These are phyloP conservation scores for Penicillium sp. DNA, from an alignment of 2,329 filamentous ascomycete species.

Conservation along the genomic window DNA sequence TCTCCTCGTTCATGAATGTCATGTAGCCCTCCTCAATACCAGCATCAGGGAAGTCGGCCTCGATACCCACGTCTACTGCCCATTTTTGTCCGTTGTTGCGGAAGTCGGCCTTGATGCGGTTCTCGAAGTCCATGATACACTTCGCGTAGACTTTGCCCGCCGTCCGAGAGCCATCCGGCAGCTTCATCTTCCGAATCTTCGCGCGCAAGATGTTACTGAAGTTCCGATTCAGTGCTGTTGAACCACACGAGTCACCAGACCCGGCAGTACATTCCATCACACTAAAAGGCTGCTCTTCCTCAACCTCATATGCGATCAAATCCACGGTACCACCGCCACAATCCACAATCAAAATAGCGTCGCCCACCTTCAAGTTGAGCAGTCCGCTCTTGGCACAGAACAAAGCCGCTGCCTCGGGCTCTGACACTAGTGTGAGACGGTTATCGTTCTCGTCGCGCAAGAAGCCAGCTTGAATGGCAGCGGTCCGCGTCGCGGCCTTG, in stretches of 20 bases:
- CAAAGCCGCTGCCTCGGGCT: constrained; percentile 93
- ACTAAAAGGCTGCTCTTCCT: constrained; percentile 95
- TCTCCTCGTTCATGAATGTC: constrained; percentile 99
- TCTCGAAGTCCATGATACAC: constrained; percentile 99
- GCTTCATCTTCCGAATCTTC: constrained; percentile 99
- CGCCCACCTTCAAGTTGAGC: constrained; percentile 94
- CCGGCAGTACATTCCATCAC: constrained; percentile 96
- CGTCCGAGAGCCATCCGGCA: constrained; percentile 93
- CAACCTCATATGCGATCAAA: constrained; percentile 97
- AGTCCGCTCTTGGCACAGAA: constrained; percentile 98
- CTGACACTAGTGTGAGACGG: constrained; percentile 87
- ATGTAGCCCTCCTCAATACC: constrained; percentile 99
- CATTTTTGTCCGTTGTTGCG: constrained; percentile 98
- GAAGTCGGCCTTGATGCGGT: constrained; percentile 99
- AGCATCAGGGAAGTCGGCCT: constrained; percentile 95
- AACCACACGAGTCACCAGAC: constrained; percentile 95
- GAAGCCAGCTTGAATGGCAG: constrained; percentile 95
- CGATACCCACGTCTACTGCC: constrained; percentile 98
- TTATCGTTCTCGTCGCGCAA: constrained; percentile 97
- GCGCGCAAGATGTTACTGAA: constrained; percentile 97
- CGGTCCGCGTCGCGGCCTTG: constrained; percentile 92
- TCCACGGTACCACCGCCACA: constrained; percentile 98
- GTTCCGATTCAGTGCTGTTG: constrained; percentile 95
- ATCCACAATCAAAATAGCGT: constrained; percentile 96
- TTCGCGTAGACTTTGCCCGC: constrained; percentile 98